Base-by-base conservation (phyloP, 305 asterid genomes). In the Euphrasia arctica region DNA sequence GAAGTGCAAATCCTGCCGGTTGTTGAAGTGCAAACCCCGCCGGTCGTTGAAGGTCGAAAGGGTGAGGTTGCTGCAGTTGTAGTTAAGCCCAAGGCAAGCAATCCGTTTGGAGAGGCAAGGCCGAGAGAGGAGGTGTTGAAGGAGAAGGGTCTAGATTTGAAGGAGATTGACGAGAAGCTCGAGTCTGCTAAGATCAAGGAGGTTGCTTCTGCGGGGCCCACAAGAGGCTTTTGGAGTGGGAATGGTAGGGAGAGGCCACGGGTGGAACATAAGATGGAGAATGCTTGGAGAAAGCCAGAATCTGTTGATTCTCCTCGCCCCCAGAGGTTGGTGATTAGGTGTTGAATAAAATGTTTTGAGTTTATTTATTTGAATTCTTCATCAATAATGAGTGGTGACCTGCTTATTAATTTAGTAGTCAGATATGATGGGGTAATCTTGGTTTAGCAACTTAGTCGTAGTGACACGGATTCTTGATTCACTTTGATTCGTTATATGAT, bases 61-160 rank as follows among this genome's bases (percentile, higher is more conserved):
- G 28, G 60, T 48, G 89, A 74, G 63, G 31, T 25, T 49, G 64
- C 58, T 2, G 45, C 2, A 9, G 58, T 3, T 52, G 72, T 34
- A 2, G 77, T 42, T 72, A 87, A 77, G 84, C 82, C 89, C 0
- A 87, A 79, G 75, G 85, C 84, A 3, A 74, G 83, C 57, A 92
- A 78, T 67, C 97, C 97, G 0, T 85, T 85, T 64, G 96, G 99
- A 10, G 85, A 72, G 42, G 99, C 99, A 1, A 78, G 97, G 73
- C 99, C 99, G 3, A 88, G 99, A 54, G 99, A 93, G 80, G 98
- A 90, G 74, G 98, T 90, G 34, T 74, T 93, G 84, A 93, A 86
- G 87, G 95, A 84, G 76, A 86, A 87, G 80, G 99, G 97, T 15
- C 89, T 84, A 57, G 95, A 93, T 70, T 82, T 84, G 87, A 93